Conservation (phyloP, 1,284 basidiomycete genomes). For the Rhodotorula mucilaginosa region DNA sequence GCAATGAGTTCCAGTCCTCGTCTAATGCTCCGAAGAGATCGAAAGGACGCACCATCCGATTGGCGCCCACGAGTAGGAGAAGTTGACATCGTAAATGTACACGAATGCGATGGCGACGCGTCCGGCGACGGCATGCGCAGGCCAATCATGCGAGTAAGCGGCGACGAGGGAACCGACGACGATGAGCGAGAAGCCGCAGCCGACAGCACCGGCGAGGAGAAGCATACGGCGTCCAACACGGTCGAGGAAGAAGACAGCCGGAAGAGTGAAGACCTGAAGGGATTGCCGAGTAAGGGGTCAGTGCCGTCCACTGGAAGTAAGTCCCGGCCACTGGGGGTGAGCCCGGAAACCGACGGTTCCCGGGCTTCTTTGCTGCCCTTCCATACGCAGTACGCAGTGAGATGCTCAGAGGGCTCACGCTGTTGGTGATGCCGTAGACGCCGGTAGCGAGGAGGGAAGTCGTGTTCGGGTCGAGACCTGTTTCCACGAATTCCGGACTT, state of each 20-base stretch:
- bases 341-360: too few relatives aligned
- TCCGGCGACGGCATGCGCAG: background rate
- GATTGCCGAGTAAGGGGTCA: too few relatives aligned
- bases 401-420: background rate
- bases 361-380: too few relatives aligned
- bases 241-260: constrained; percentile 42
- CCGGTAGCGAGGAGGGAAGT: constrained; percentile 28
- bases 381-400: too few relatives aligned
- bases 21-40: too few relatives aligned
- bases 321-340: too few relatives aligned
- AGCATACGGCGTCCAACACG: constrained; percentile 30
- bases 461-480: constrained; percentile 25
- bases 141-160: background rate
- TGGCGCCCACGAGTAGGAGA: constrained; percentile 6
- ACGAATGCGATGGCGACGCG: background rate
- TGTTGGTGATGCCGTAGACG: constrained; percentile 23
- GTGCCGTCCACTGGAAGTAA: too few relatives aligned
- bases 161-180: background rate
- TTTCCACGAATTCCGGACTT: background rate
- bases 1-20: too few relatives aligned
- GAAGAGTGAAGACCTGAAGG: constrained; percentile 29
- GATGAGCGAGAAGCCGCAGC: constrained; percentile 1
- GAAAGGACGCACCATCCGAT: constrained; percentile 28
- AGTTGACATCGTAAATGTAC: constrained; percentile 5
- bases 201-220: constrained; percentile 39